Conservation (phyloP, 352 stramenopile genomes). For the Globisporangium heterothallicum region DNA sequence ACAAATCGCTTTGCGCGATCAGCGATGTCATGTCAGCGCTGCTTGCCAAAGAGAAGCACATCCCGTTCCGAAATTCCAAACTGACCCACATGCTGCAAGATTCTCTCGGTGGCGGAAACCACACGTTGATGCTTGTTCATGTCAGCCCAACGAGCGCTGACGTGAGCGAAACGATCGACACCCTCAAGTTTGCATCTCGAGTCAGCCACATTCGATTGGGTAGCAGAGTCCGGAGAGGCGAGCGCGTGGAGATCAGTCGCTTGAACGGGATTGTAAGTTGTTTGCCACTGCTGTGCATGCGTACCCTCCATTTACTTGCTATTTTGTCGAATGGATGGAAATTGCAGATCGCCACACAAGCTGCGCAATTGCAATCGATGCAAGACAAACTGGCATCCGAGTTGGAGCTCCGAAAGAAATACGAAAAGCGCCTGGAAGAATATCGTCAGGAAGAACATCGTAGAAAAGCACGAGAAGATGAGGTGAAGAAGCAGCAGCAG, state of each 20-base stretch:
- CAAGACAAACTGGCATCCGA: conserved; percentile 65
- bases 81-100: conserved; percentile 82
- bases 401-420: conserved; percentile 65
- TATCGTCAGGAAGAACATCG: conserved; percentile 61
- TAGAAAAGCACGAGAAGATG: conserved; percentile 42
- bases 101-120: conserved; percentile 36
- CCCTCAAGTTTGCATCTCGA: conserved; percentile 71
- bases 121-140: conserved; percentile 59
- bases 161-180: conserved; percentile 68
- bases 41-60: conserved; percentile 72
- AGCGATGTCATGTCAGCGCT: conserved; percentile 66
- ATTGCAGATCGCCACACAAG: conserved; percentile 50
- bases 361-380: conserved; percentile 53
- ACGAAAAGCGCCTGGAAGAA: conserved; percentile 68
- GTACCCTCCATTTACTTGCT: too few relatives aligned
- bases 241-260: conserved; percentile 55
- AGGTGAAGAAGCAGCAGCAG: conserved; percentile 35
- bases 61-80: conserved; percentile 83
- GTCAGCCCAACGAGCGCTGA: conserved; percentile 44
- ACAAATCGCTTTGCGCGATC: conserved; percentile 74
- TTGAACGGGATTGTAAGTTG: conserved; percentile 54
- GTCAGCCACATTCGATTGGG: conserved; percentile 38
- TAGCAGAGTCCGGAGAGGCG: conserved; percentile 32
- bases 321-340: neutral
- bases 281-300: neutral